These are phyloP conservation scores for Talaromyces sp. DNA, from an alignment of 2,329 filamentous ascomycete genomes.

Conservation along the genomic window DNA sequence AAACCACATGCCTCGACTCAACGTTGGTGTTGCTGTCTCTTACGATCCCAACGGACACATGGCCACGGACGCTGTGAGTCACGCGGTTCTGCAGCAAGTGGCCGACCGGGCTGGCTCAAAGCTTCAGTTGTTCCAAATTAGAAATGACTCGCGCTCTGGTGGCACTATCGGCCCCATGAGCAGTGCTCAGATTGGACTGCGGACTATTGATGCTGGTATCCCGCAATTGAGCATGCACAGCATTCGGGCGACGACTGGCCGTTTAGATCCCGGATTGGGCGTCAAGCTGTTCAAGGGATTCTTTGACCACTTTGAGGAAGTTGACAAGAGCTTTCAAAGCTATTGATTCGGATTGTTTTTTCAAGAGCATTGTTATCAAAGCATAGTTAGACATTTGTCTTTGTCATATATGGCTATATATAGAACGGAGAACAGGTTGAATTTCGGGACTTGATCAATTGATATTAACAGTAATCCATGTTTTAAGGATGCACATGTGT, in stretches of 20 bases:
- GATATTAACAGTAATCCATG: neutral
- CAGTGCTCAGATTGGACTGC: constrained; percentile 70
- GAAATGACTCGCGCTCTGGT: constrained; percentile 83
- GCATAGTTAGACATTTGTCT: neutral
- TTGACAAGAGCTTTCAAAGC: constrained; percentile 68
- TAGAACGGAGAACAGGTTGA: neutral
- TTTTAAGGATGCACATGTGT: neutral
- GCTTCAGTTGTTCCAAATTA: constrained; percentile 87
- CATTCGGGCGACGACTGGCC: constrained; percentile 81
- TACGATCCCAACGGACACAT: constrained; percentile 90
- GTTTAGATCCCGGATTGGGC: constrained; percentile 78
- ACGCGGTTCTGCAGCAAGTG: constrained; percentile 70
- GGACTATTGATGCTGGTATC: constrained; percentile 81
- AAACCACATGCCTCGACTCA: constrained; percentile 80
- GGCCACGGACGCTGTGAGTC: constrained; percentile 86
- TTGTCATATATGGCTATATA: neutral
- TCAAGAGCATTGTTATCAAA: neutral
- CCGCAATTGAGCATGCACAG: constrained; percentile 93
- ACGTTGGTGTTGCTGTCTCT: constrained; percentile 75
- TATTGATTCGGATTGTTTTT: neutral
- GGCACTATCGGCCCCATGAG: constrained; percentile 95
- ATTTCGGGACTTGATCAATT: neutral
- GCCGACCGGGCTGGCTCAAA: constrained; percentile 66
- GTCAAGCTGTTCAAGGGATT: constrained; percentile 87
- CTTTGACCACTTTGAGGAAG: constrained; percentile 75